These are phyloP conservation scores for Chondrostereum purpureum DNA, from an alignment of 1,284 basidiomycete genomes.

Conservation along the genomic window DNA sequence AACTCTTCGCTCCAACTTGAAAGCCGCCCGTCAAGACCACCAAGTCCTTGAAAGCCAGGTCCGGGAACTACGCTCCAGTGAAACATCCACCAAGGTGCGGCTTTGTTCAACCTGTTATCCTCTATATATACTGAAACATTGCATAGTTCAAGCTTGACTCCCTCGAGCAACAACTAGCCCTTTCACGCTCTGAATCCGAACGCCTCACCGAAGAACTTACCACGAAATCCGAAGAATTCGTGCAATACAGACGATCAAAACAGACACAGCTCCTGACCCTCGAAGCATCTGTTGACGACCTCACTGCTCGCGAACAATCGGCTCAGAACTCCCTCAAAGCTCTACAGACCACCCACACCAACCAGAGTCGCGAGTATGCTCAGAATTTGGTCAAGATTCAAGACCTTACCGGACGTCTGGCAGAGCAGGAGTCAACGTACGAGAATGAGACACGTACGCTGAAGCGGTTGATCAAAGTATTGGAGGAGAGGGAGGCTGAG, in stretches of 20 bases:
- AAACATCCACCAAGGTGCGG: slow-evolving; percentile 63
- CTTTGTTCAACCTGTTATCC: slow-evolving; percentile 3
- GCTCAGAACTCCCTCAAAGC: slow-evolving; percentile 60
- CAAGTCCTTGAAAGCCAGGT: slow-evolving; percentile 58
- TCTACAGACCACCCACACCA: slow-evolving; percentile 61
- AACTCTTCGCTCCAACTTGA: slow-evolving; percentile 58
- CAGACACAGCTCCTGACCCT: slow-evolving; percentile 70
- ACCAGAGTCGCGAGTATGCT: slow-evolving; percentile 61
- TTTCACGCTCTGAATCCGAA: slow-evolving; percentile 66
- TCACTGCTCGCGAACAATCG: slow-evolving; percentile 56
- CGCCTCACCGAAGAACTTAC: slow-evolving; percentile 57
- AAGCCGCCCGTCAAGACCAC: slow-evolving; percentile 70
- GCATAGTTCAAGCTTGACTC: slow-evolving; percentile 74
- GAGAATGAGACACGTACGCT: slow-evolving; percentile 67
- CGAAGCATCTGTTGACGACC: slow-evolving; percentile 65
- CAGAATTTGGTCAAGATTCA: slow-evolving; percentile 68
- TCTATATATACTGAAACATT: slow-evolving; percentile 4
- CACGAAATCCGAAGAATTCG: slow-evolving; percentile 65
- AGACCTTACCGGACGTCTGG: slow-evolving; percentile 64
- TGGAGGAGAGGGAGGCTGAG: slow-evolving; percentile 79
- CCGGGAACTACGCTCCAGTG: slow-evolving; percentile 61
- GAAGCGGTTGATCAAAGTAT: slow-evolving; percentile 66
- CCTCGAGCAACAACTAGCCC: slow-evolving; percentile 69
- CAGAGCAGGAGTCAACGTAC: slow-evolving; percentile 76
- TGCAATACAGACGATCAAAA: slow-evolving; percentile 64